Evolutionary conservation across 2,329 filamentous ascomycete species (phyloP), one percentile per base, ranked within the genome.

Genomic region (Volutella citrinella): DNA sequence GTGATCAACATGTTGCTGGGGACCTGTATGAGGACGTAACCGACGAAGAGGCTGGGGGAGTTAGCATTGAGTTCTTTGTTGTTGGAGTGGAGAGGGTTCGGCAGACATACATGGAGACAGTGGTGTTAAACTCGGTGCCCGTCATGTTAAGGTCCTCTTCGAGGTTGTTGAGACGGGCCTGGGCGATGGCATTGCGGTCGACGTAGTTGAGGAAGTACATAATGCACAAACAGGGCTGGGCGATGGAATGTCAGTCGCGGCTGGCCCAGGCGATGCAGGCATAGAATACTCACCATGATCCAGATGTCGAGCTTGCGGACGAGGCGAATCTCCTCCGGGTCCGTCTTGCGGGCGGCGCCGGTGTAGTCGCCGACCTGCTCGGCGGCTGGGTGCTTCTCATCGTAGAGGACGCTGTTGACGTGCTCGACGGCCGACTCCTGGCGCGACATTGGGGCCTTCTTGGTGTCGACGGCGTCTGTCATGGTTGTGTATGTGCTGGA

Each of bases 111-210:
- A 65, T 63, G 5, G 62, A 65, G 10, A 66, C 61, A 0, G 62
- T 55, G 1, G 60, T 60, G 29, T 74, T 78, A 48, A 76, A 80
- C 34, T 80, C 69, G 4, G 68, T 77, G 10, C 73, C 73, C 2
- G 49, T 58, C 69, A 80, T 75, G 6, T 58, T 59, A 2, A 80
- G 60, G 34, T 79, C 69, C 9, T 61, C 49, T 38, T 71, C 65
- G 5, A 72, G 45, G 9, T 68, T 66, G 4, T 72, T 73, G 9
- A 67, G 46, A 36, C 68, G 61, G 6, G 68, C 68, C 26, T 68
- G 65, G 1, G 66, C 65, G 32, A 72, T 68, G 26, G 66, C 66
- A 24, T 69, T 69, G 19, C 66, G 55, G 23, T 70, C 67, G 37
- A 69, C 55, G 35, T 65, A 66, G 42, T 65, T 68, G 26, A 68